phyloP scores from a whole-genome alignment of 495 filamentous ascomycete genomes.

The Aspergillus ostianus region DNA sequence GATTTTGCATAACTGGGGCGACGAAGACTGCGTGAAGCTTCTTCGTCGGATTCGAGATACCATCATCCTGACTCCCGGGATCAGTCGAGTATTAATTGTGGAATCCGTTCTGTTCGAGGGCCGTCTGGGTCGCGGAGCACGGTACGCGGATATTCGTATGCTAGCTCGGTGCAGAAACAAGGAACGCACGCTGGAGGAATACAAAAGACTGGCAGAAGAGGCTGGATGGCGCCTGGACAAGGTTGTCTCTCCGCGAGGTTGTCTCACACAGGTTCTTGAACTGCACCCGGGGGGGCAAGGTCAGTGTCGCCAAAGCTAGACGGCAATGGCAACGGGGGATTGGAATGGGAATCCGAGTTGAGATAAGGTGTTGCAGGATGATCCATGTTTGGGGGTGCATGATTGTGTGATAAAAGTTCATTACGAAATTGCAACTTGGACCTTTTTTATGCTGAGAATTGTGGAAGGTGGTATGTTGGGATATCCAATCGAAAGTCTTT shows the following conservation, averaged over 20 bases:
- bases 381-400: no score
- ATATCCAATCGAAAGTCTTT: no score
- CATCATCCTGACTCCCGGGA: neutral
- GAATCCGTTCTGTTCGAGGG: conserved; percentile 3
- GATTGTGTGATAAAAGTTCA: no score
- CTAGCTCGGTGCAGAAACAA: neutral
- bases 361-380: neutral
- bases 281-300: neutral
- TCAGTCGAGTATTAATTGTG: conserved; percentile 6
- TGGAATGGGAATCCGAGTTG: neutral
- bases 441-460: no score
- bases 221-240: conserved; percentile 7
- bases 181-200: conserved; percentile 8
- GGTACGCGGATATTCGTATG: conserved; percentile 8
- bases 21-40: conserved; percentile 1
- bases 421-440: no score
- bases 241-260: neutral
- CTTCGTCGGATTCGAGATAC: conserved; percentile 3
- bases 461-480: no score
- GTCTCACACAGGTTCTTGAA: neutral
- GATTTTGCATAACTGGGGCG: conserved; percentile 10
- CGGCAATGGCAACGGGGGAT: neutral
- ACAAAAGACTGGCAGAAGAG: neutral
- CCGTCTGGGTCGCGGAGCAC: neutral
- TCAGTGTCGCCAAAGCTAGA: neutral